Percentiles rank a stretch among this genome's conserved stretches.
These are phyloP conservation scores for Tetrapisispora taiwanensis DNA, from an alignment of 805 yeast genomes.

Conservation along the genomic window DNA sequence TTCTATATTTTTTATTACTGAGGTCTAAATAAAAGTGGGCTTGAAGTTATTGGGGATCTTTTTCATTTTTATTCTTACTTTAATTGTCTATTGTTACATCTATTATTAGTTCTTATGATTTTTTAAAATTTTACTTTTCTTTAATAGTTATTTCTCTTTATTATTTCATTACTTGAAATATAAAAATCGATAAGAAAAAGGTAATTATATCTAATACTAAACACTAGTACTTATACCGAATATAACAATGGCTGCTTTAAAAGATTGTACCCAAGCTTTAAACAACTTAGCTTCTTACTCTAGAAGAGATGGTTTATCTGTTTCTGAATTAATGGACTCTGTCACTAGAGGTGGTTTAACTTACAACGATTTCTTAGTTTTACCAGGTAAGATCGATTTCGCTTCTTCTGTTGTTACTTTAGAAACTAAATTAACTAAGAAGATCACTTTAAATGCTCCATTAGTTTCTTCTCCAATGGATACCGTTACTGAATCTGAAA, in stretches of 20 bases:
- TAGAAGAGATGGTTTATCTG: slow-evolving; percentile 76
- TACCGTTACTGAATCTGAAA: slow-evolving; percentile 92
- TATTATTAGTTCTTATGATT: background rate
- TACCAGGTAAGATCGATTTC: slow-evolving; percentile 91
- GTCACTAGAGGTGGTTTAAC: slow-evolving; percentile 89
- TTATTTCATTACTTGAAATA: background rate
- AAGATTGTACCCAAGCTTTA: slow-evolving; percentile 52
- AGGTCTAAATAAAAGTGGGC: slow-evolving; percentile 1
- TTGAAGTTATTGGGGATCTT: slow-evolving; percentile 3
- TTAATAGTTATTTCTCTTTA: no score
- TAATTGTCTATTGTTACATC: background rate
- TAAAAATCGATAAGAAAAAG: background rate
- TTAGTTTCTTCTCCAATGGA: slow-evolving; percentile 99
- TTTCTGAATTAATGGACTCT: slow-evolving; percentile 81
- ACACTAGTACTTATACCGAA: background rate
- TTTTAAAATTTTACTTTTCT: no score
- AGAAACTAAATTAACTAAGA: slow-evolving; percentile 84
- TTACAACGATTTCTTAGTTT: slow-evolving; percentile 88
- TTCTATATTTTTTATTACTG: background rate
- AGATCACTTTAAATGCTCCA: slow-evolving; percentile 84
- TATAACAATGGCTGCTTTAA: slow-evolving; percentile 14
- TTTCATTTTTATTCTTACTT: background rate
- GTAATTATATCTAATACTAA: background rate
- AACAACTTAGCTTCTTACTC: slow-evolving; percentile 55
- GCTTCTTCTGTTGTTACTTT: slow-evolving; percentile 68